Evolutionary conservation across 1,284 basidiomycete species (phyloP), one percentile per base, ranked within the genome.

Genomic region (Ganoderma sp.): DNA sequence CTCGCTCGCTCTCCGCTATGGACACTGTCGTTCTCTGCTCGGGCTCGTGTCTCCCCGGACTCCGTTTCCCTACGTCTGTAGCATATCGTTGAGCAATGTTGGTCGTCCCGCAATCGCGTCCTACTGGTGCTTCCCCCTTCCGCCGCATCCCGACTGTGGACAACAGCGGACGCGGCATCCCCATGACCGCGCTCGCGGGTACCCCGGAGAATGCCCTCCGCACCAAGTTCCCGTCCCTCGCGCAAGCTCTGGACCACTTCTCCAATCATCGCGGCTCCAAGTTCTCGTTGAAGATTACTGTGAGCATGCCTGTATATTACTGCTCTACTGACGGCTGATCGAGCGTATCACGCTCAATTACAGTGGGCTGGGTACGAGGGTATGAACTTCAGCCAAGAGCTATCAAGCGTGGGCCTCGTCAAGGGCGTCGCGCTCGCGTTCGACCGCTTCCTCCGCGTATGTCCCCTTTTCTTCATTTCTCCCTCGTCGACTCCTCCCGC

Each of bases 391-490:
- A 41, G 10, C n/a, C 12, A 60, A 12, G 58, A 60, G 0, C 14
- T 60, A 12, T 1, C 3, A 10, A n/a, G 34, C 22, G 8, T 6
- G 22, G 14, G 19, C 10, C 58, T 41, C 19, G 37, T 60, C 22
- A 60, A 42, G 25, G 41, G 34, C 22, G 22, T 60, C 14, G 58
- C 58, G 22, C 7, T 15, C 12, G 58, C 58, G 12, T 60, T 60
- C 58, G 39, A 60, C 37, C 37, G 58, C 14, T 60, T 60, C 58
- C 37, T 60, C 41, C 41, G n/a, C 58, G 58, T 60, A 7, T 25
- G 58, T 60, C 22, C 15, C 39, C 2, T 43, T 41, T 43, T 2
- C 8, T 32, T 32, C 32, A 32, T 32, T 32, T 32, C 32, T 32
- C 32, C 32, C 32, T 32, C 32, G 32, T 32, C 3, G 3, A 32